A percentile compares a stretch with the other conserved stretches of the same genome.
These are phyloP conservation scores for Aspergillus fumigatus DNA, from an alignment of 2,329 filamentous ascomycete genomes.

Conservation along the genomic window DNA sequence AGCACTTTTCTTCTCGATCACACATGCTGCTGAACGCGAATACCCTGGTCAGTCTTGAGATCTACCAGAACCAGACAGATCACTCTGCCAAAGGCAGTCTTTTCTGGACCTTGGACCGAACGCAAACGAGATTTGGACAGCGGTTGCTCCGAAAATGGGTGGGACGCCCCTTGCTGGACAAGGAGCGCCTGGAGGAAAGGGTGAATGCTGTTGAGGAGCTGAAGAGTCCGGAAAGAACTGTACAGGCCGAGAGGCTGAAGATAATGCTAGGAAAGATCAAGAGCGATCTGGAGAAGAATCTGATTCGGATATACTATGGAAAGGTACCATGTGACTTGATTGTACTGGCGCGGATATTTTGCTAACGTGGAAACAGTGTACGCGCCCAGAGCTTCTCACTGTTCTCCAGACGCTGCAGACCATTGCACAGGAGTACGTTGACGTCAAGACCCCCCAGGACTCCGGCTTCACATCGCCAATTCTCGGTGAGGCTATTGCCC, in stretches of 20 bases:
- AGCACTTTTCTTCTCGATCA: conserved; percentile 86
- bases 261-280: conserved; percentile 66
- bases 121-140: conserved; percentile 82
- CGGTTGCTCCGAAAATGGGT: conserved; percentile 91
- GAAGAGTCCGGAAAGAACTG: conserved; percentile 61
- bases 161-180: conserved; percentile 80
- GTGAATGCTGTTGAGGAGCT: conserved; percentile 84
- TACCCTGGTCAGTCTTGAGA: conserved; percentile 86
- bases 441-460: conserved; percentile 60
- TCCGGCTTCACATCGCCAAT: conserved; percentile 68
- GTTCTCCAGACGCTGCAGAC: conserved; percentile 81
- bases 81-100: conserved; percentile 79
- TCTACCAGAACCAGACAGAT: conserved; percentile 93
- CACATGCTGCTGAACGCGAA: conserved; percentile 97
- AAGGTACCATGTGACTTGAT: conserved; percentile 47
- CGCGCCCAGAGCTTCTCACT: conserved; percentile 77
- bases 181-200: conserved; percentile 67
- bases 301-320: conserved; percentile 95
- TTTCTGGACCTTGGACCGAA: conserved; percentile 94
- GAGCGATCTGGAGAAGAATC: conserved; percentile 82
- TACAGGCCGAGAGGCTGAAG: conserved; percentile 68
- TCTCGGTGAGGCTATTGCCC: conserved; percentile 66
- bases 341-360: not conserved
- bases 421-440: conserved; percentile 71
- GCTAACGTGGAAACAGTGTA: conserved; percentile 51